Conservation (phyloP, 495 filamentous ascomycete genomes). For the Apodospora peruviana region DNA sequence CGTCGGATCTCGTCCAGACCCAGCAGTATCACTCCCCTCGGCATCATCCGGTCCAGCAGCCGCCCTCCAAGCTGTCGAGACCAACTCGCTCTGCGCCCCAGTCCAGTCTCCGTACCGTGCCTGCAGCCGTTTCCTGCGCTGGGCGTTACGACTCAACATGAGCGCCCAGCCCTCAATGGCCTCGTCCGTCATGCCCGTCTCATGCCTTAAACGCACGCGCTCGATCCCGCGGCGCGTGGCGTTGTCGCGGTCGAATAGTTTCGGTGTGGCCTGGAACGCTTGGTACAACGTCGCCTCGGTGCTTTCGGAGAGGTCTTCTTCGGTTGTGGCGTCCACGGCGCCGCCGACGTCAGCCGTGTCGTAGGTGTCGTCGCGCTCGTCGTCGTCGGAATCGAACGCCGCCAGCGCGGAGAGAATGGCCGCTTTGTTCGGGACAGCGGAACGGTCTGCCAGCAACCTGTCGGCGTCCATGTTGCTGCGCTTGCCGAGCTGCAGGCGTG, state of each 20-base stretch:
- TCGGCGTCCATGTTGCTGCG: constrained; percentile 60
- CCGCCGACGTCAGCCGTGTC: constrained; percentile 88
- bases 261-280: constrained; percentile 56
- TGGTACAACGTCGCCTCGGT: constrained; percentile 59
- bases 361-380: constrained; percentile 97
- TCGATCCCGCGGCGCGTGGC: constrained; percentile 58
- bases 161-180: constrained; percentile 90
- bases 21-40: constrained; percentile 21
- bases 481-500: constrained; percentile 71
- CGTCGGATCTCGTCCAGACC: constrained; percentile 19
- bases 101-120: constrained; percentile 54
- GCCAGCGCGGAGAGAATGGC: constrained; percentile 88
- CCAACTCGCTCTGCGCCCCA: constrained; percentile 56
- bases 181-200: constrained; percentile 89
- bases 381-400: constrained; percentile 88
- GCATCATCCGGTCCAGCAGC: constrained; percentile 35
- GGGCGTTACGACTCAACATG: constrained; percentile 72
- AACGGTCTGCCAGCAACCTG: constrained; percentile 36
- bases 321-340: constrained; percentile 57
- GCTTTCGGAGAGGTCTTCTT: constrained; percentile 33
- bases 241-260: constrained; percentile 63
- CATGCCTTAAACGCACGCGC: constrained; percentile 58
- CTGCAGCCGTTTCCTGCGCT: constrained; percentile 59
- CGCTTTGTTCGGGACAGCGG: constrained; percentile 66
- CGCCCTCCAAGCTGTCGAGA: constrained; percentile 56